These are phyloP conservation scores for Syncephalastrum monosporum DNA, from an alignment of 371 early-diverging fungal species.

Conservation along the genomic window DNA sequence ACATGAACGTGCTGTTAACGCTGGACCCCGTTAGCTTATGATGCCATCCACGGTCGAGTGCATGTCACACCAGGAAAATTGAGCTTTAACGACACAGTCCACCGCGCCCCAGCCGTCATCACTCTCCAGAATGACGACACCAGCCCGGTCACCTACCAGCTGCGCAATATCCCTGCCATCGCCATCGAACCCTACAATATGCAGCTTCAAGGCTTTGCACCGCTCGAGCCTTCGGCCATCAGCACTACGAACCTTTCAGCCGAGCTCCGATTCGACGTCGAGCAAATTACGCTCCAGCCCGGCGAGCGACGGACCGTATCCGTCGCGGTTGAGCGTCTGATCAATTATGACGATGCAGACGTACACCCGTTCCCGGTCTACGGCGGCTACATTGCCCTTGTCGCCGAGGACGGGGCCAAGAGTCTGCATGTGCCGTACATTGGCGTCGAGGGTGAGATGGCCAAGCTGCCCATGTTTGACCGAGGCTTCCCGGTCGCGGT, in stretches of 20 bases:
- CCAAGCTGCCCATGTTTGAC: conserved; percentile 49
- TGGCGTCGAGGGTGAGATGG: conserved; percentile 53
- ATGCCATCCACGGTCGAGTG: conserved; percentile 54
- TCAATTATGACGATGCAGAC: not conserved
- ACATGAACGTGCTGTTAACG: not conserved
- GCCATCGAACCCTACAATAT: conserved; percentile 44
- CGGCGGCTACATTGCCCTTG: conserved; percentile 40
- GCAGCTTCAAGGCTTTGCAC: conserved; percentile 19
- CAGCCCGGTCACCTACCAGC: conserved; percentile 5
- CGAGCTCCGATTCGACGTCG: conserved; percentile 26
- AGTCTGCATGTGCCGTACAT: conserved; percentile 53
- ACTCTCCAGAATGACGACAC: conserved; percentile 57
- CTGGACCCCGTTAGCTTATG: conserved; percentile 29
- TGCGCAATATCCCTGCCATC: conserved; percentile 26
- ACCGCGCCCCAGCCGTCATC: conserved; percentile 21
- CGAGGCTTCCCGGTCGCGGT: conserved; percentile 17
- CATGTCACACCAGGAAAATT: conserved; percentile 63
- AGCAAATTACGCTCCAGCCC: conserved; percentile 31
- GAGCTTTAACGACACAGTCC: conserved; percentile 69
- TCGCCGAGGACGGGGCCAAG: not conserved
- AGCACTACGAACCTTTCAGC: conserved; percentile 23
- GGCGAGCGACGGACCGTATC: conserved; percentile 33
- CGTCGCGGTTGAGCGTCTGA: conserved; percentile 10
- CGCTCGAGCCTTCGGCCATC: conserved; percentile 24
- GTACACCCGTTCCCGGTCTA: conserved; percentile 32